Evolutionary conservation across 2,329 filamentous ascomycete genomes (phyloP).

Genomic region (Stagonosporopsis rhizophila): DNA sequence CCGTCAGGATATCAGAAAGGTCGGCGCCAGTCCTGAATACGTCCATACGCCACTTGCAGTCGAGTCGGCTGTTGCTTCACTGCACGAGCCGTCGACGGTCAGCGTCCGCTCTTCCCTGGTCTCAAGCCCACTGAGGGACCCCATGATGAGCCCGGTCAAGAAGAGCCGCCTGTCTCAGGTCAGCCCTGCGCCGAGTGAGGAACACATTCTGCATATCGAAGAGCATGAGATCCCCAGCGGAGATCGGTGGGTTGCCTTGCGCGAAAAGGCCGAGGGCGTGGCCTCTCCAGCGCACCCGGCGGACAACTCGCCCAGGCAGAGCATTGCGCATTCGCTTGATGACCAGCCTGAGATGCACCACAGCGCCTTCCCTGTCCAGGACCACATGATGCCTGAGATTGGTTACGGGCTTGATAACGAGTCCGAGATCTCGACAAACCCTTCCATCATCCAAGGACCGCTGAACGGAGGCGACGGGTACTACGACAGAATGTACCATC

Average conservation of each 20-base stretch:
- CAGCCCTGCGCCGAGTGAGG: constrained; percentile 28
- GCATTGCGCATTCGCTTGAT: constrained; percentile 57
- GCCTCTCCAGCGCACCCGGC: constrained; percentile 33
- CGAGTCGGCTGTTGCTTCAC: constrained; percentile 88
- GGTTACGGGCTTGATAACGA: constrained; percentile 67
- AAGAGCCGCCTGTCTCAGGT: constrained; percentile 38
- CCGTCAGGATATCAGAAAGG: constrained; percentile 70
- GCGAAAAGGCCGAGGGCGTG: constrained; percentile 51
- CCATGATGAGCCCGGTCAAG: constrained; percentile 24
- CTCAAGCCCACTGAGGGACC: constrained; percentile 31
- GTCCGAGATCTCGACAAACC: constrained; percentile 80
- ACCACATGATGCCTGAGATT: constrained; percentile 78
- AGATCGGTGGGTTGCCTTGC: constrained; percentile 50
- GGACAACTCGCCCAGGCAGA: constrained; percentile 62
- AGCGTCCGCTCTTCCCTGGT: constrained; percentile 54
- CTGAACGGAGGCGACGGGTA: constrained; percentile 62
- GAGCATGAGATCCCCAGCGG: constrained; percentile 38
- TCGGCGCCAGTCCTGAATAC: constrained; percentile 78
- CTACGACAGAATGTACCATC: constrained; percentile 47
- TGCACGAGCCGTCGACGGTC: constrained; percentile 83
- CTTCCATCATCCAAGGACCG: constrained; percentile 80
- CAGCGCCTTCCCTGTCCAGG: constrained; percentile 71
- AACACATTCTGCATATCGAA: constrained; percentile 20
- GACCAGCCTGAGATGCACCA: constrained; percentile 67
- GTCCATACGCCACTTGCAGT: constrained; percentile 75